Percentiles rank a stretch among this genome's conserved stretches.
These are phyloP conservation scores for Vachellia collinsii DNA, from an alignment of 306 rosid genomes.

Conservation along the genomic window DNA sequence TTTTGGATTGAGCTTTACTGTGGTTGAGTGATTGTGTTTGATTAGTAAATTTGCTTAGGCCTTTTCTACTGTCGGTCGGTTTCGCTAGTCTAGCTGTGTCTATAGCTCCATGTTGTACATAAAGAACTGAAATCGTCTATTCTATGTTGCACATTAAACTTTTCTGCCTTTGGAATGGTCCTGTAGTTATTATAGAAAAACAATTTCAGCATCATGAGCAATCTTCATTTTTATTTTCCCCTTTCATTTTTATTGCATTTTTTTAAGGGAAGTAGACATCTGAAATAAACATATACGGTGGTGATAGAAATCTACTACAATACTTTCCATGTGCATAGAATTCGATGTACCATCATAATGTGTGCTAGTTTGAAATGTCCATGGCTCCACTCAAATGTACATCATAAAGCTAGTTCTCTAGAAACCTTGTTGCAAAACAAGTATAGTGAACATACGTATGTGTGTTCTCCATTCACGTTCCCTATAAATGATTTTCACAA, in stretches of 20 bases:
- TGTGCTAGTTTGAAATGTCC: constrained; percentile 14
- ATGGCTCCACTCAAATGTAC: constrained; percentile 9
- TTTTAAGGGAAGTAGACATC: constrained; percentile 1
- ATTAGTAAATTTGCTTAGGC: neutral
- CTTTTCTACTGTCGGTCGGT: neutral
- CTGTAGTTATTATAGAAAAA: constrained; percentile 1
- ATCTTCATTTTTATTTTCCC: neutral
- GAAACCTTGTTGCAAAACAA: constrained; percentile 17
- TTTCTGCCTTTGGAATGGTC: constrained; percentile 6
- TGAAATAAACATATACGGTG: neutral
- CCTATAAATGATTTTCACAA: constrained; percentile 31
- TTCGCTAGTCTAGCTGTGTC: constrained; percentile 15
- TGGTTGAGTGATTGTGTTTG: constrained; percentile 3
- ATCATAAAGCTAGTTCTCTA: constrained; percentile 25
- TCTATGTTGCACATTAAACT: neutral
- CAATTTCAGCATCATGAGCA: constrained; percentile 4
- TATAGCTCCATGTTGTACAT: neutral
- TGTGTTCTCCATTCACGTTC: constrained; percentile 23
- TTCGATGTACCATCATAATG: constrained; percentile 1
- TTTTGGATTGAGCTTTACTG: neutral
- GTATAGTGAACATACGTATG: neutral
- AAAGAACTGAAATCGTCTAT: constrained; percentile 16
- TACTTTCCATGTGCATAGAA: constrained; percentile 5
- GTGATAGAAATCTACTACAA: neutral
- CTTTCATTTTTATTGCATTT: constrained; percentile 16